Evolutionary conservation across 345 rosid species (phyloP), one percentile per base, ranked within the genome.

Genomic region (Dovyalis caffra): DNA sequence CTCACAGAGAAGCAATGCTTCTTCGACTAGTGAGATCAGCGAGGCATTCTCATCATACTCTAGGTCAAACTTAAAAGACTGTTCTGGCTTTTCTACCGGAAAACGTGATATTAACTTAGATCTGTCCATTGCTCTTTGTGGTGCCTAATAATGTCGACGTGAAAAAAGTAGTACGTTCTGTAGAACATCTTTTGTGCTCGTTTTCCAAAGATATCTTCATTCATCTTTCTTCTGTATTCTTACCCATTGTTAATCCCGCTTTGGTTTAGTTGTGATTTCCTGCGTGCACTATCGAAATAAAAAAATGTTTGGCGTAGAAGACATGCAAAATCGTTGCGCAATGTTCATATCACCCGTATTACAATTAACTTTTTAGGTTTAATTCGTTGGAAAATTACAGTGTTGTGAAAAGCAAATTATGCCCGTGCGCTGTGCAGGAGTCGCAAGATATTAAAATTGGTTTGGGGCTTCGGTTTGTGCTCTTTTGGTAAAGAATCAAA

Each of bases 121-220:
- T 56, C 86, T 93, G 0, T 90, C 97, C 6, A 87, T 90, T 74
- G 91, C 97, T 63, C 95, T 91, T n/a, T 87, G 92, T 58, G 90
- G 92, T 61, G 79, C 79, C 37, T 67, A 2, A 66, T 64, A n/a
- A 64, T 1, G 26, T 14, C 38, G 3, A 6, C 7, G 64, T 7
- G 71, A 38, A 56, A 12, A 70, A n/a, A 49, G 0, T 2, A 49
- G 70, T 66, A 29, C n/a, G 34, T 70, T 16, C 3, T 33, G 5
- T 1, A 9, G 66, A 51, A 23, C 29, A 6, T 72, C n/a, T 62
- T 62, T 11, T 6, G 32, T 11, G 23, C 57, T 51, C 25, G 20
- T 51, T 18, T 18, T 6, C 57, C 57, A 49, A n/a, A 49, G 60
- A 53, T 8, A 56, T n/a, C 60, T 56, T n/a, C 60, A n/a, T 56